These are phyloP conservation scores for Leavenworthia alabamica DNA, from an alignment of 345 rosid genomes.

Conservation along the genomic window DNA sequence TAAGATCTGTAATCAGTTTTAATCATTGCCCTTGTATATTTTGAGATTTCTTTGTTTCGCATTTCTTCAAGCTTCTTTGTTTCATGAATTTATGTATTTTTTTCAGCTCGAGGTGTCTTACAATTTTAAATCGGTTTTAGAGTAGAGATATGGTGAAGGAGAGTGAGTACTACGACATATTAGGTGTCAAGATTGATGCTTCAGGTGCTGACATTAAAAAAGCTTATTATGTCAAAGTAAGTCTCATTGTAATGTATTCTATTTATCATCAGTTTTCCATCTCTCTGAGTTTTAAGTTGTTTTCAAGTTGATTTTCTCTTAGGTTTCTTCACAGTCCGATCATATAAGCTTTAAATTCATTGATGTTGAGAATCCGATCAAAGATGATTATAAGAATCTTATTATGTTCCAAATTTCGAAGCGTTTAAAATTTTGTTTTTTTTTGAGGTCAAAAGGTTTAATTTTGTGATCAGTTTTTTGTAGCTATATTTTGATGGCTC, in stretches of 20 bases:
- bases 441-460: not conserved
- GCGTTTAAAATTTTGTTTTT: not conserved
- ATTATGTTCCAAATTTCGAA: not conserved
- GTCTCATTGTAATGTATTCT: no score
- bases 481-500: not conserved
- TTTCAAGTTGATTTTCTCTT: not conserved
- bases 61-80: not conserved
- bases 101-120: not conserved
- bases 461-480: not conserved
- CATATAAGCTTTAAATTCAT: not conserved
- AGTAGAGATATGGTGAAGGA: conserved; percentile 59
- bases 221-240: conserved; percentile 84
- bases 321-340: not conserved
- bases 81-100: not conserved
- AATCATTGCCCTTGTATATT: not conserved
- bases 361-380: not conserved
- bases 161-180: conserved; percentile 54
- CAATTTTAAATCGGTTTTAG: not conserved
- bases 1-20: not conserved
- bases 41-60: not conserved
- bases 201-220: conserved; percentile 77
- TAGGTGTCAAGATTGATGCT: conserved; percentile 68
- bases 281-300: not conserved
- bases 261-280: not conserved
- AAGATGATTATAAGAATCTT: not conserved